A percentile compares a stretch with the other conserved stretches of the same genome.
phyloP scores from a whole-genome alignment of 495 filamentous ascomycete genomes.

The Talaromyces wortmannii region DNA sequence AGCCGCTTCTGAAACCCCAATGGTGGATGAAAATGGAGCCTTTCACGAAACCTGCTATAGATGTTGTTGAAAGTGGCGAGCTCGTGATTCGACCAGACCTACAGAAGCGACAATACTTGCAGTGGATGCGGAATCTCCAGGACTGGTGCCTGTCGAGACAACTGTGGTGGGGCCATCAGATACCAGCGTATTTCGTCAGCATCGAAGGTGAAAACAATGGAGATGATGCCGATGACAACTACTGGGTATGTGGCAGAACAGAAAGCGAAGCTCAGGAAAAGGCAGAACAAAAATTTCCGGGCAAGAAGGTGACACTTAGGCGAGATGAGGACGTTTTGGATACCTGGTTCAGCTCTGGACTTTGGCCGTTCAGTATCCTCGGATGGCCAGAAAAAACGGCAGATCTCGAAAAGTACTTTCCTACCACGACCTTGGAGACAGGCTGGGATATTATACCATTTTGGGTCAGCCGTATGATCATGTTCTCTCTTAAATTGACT shows the following conservation, averaged over 20 bases:
- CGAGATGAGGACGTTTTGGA: constrained; percentile 71
- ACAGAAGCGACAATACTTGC: constrained; percentile 62
- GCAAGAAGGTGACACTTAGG: constrained; percentile 59
- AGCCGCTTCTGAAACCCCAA: constrained; percentile 74
- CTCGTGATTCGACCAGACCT: constrained; percentile 67
- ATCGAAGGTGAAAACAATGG: constrained; percentile 55
- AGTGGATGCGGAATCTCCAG: constrained; percentile 67
- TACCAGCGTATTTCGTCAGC: constrained; percentile 65
- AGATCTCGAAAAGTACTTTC: constrained; percentile 64
- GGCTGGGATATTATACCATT: constrained; percentile 86
- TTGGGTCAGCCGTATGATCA: constrained; percentile 77
- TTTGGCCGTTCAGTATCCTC: constrained; percentile 77
- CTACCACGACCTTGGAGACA: constrained; percentile 69
- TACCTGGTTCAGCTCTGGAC: constrained; percentile 76
- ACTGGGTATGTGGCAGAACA: constrained; percentile 64
- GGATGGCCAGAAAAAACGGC: constrained; percentile 70
- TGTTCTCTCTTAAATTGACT: constrained; percentile 71
- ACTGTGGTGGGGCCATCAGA: constrained; percentile 82
- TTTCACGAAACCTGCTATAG: constrained; percentile 52
- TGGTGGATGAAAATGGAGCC: constrained; percentile 68
- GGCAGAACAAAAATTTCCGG: constrained; percentile 59
- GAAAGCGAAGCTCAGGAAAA: constrained; percentile 58
- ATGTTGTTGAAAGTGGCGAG: constrained; percentile 59
- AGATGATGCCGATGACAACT: constrained; percentile 44
- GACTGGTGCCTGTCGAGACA: constrained; percentile 82